Evolutionary conservation across 805 yeast genomes (phyloP).

Genomic region (Pichia exigua): DNA sequence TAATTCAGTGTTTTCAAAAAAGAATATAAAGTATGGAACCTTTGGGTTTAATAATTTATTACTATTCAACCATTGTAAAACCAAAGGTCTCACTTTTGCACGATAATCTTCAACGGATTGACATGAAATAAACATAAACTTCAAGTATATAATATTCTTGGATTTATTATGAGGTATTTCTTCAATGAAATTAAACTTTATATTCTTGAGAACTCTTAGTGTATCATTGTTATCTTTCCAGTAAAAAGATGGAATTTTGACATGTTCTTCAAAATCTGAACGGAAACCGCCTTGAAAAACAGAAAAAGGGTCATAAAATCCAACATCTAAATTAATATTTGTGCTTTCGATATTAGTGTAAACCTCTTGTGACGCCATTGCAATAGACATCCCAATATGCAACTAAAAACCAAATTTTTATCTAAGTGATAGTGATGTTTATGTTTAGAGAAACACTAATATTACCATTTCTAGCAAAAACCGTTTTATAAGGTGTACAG

Average conservation of each 20-base stretch:
- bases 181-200: conserved; percentile 48
- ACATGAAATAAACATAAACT: conserved; percentile 61
- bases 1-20: conserved; percentile 31
- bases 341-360: neutral
- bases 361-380: neutral
- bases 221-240: conserved; percentile 54
- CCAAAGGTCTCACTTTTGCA: conserved; percentile 70
- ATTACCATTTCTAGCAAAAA: neutral
- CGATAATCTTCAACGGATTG: conserved; percentile 69
- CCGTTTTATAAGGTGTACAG: neutral
- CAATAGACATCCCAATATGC: neutral
- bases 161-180: conserved; percentile 39
- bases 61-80: conserved; percentile 68
- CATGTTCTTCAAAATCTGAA: conserved; percentile 35
- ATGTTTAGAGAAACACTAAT: neutral
- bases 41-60: conserved; percentile 41
- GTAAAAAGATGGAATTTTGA: conserved; percentile 59
- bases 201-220: conserved; percentile 52
- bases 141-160: conserved; percentile 32
- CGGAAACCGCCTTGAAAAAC: conserved; percentile 38
- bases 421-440: neutral
- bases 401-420: neutral
- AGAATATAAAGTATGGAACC: conserved; percentile 46
- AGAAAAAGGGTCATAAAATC: conserved; percentile 71
- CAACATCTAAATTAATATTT: conserved; percentile 28